Base-by-base conservation (phyloP, 805 yeast species). In the Candida orba region DNA sequence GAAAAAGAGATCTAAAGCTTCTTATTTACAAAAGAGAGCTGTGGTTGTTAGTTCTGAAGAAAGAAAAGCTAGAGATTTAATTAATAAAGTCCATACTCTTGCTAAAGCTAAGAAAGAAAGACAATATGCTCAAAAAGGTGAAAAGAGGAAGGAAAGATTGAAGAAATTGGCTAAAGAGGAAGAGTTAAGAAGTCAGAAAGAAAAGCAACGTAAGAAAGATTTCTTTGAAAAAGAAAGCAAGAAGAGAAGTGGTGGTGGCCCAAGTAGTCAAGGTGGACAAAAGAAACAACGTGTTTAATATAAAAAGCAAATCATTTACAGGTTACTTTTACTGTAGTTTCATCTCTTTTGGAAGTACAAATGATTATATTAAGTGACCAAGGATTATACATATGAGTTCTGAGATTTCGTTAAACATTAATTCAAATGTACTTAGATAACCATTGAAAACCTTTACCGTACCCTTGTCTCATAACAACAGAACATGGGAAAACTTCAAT, bases 381-480 rank as follows among this genome's bases (percentile, higher is more conserved):
- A 27, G 29, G 14, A 37, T 20, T 37, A 37, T 25, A 29, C 34
- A 29, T n/a, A n/a, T 20, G 17, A 37, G 15, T 29, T 24, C 8
- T 27, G 18, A 12, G 25, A 34, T 20, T 18, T n/a, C 32, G 17
- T 17, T 31, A 31, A 15, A 31, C 20, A 31, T 31, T 15, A 31
- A 15, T 15, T 62, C 76, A 91, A 58, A 91, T 91, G 69, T 85
- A 91, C 71, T 93, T 95, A 49, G 96, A 88, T 62, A 93, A 79
- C 98, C 97, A 93, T 76, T 88, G 85, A 78, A 93, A 89, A 51
- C 95, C 99, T 58, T 93, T 98, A 48, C 95, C 95, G 67, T 93
- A 93, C 58, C 99, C 99, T 67, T 87, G 90, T 77, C 98, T 87
- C 96, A 90, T 85, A 44, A 90, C 96, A 52, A 93, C 95, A 24